Evolutionary conservation across 2,329 filamentous ascomycete genomes (phyloP), one percentile per base, ranked within the genome.

Genomic region (Beauveria sp.): DNA sequence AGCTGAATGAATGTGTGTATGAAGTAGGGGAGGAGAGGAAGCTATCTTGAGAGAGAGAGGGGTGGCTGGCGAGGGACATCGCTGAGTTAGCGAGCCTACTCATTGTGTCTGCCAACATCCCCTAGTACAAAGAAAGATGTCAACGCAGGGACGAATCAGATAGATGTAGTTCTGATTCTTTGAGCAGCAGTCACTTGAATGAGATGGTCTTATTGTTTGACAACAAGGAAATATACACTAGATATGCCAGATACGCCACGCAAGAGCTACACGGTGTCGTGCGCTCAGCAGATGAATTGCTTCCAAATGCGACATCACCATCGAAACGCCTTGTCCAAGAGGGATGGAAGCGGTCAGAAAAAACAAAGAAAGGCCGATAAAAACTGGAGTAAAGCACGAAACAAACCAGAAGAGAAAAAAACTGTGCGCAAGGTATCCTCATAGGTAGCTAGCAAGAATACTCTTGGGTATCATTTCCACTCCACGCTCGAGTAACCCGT

Each of bases 251-350:
- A 24, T 46, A 26, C 40, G 57, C 48, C 40, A n/a, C n/a, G 40
- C 26, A 46, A 26, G 40, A 52, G 57, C 57, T 31, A 16, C 46
- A 42, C 5, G 5, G 3, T 51, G 9, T 14, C 7, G 18, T 59
- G 56, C 10, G 46, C 34, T 49, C 22, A 50, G 43, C 46, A 28
- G 56, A 24, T 48, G 31, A 28, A 59, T 18, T 52, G 54, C 43
- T 28, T 49, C 16, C 34, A 51, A 34, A 28, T 51, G 56, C 56
- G 34, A 12, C 24, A n/a, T 53, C 20, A 28, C 57, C 57, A 46
- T 60, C 8, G 52, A 53, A 60, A 60, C 57, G 57, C 57, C 57
- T 6, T 60, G 57, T 60, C 57, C 49, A 60, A 53, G 40, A 48
- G 22, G 24, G 46, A 53, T 12, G 22, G 26, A n/a, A 60, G 12